These are phyloP conservation scores for Xeromyces bisporus DNA, from an alignment of 495 filamentous ascomycete genomes.

Conservation along the genomic window DNA sequence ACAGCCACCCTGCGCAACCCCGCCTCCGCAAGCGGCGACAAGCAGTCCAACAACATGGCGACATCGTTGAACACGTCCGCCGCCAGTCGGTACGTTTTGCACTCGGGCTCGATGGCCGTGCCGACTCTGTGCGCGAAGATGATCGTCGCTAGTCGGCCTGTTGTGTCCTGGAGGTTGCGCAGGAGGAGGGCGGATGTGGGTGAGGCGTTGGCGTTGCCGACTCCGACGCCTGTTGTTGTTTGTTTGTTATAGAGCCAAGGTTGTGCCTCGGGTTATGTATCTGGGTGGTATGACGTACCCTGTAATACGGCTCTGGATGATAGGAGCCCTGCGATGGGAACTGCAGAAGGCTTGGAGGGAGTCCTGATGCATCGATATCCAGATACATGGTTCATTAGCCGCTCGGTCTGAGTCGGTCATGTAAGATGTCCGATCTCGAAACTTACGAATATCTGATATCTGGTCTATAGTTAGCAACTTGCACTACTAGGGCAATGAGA, in stretches of 20 bases:
- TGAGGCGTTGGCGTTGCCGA: conserved; percentile 71
- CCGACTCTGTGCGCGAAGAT: conserved; percentile 76
- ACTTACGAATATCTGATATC: conserved; percentile 52
- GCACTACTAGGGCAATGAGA: background rate
- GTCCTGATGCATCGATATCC: conserved; percentile 38
- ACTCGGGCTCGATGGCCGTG: conserved; percentile 80
- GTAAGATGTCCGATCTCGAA: background rate
- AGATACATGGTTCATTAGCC: background rate
- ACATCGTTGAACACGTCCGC: conserved; percentile 89
- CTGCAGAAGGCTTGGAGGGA: conserved; percentile 92
- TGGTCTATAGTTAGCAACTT: conserved; percentile 12
- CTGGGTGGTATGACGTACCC: too few species aligned
- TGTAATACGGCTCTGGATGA: conserved; percentile 79
- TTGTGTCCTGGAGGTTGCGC: conserved; percentile 69
- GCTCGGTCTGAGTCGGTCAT: background rate
- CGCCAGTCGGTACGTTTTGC: conserved; percentile 79
- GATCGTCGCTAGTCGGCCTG: conserved; percentile 76
- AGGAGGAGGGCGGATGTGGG: conserved; percentile 78
- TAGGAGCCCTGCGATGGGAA: conserved; percentile 75
- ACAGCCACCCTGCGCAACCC: conserved; percentile 47
- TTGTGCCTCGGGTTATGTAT: too few species aligned
- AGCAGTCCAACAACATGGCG: conserved; percentile 75
- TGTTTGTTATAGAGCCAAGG: too few species aligned
- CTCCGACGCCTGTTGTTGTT: conserved; percentile 49
- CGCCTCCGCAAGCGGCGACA: conserved; percentile 60